Evolutionary conservation across 2,329 filamentous ascomycete genomes (phyloP), one percentile per base, ranked within the genome.

Genomic region (Cladophialophora yegresii): DNA sequence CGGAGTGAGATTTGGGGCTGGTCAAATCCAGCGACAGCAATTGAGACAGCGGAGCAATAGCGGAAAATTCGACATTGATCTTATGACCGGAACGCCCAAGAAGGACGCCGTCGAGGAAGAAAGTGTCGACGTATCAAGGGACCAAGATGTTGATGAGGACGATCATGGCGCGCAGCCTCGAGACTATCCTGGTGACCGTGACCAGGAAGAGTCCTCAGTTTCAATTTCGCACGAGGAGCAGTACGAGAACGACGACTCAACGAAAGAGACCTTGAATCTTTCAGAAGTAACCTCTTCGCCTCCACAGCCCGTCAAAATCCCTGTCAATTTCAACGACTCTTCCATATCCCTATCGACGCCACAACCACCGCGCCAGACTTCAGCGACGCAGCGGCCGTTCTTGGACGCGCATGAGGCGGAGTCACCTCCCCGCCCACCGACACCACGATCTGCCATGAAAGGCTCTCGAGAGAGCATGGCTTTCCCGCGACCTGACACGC

Each of bases 401-500:
- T 26, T 51, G 20, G 22, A 23, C 22, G 22, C 9, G 20, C 47
- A 51, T 13, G 47, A 51, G 47, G 23, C 13, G 20, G 51, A 16
- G 4, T 67, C 67, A 43, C 56, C 60, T 58, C 58, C 49, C 33
- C 57, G 67, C 43, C 69, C 69, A 13, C 61, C 66, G 3, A 71
- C 70, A 22, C 70, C 70, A 32, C 64, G 68, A 26, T 71, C 70
- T 20, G 70, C 70, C 3, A 49, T 71, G 61, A 71, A 71, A 62
- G 70, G 70, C 4, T 64, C 63, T 22, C 63, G 70, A 10, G 50
- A 61, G 7, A 67, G 51, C 54, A 26, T 58, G 30, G 51, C 30
- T 23, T n/a, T 40, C 22, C 53, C 32, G 12, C 53, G 51, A 28
- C 45, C 59, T 10, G 61, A 64, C 36, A 66, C 63, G 20, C 61